Base-by-base conservation (phyloP, 2,329 filamentous ascomycete genomes). In the Trichoderma arundinaceum region DNA sequence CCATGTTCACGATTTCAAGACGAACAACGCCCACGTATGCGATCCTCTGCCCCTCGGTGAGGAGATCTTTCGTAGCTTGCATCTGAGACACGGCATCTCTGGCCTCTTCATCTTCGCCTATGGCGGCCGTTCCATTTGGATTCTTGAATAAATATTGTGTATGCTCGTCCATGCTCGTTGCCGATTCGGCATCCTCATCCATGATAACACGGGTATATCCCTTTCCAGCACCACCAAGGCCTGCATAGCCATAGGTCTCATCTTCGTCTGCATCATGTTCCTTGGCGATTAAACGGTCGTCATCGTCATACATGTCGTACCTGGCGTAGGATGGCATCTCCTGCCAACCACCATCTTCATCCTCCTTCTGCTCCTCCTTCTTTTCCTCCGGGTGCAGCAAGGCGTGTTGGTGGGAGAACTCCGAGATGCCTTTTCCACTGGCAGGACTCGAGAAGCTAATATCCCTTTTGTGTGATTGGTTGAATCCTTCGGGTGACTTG, bases 101-200 rank as follows among this genome's bases (percentile, higher is more conserved):
- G 66, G 91, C 88, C 63, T 95, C 92, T 28, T 96, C 94, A 28
- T 70, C 69, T 17, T 94, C 91, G 43, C 88, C 89, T 22, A 82
- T 82, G 66, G 84, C 86, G 72, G 80, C 84, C 2, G 84, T 90
- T 51, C 81, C 84, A 62, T 83, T 83, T 13, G 83, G 78, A 67
- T 92, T 89, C 70, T 92, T 94, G 82, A 99, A 99, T 3, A 99
- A 84, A 76, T 99, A 99, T 64, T 93, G 89, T 0, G 95, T 99
- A 73, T 98, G 94, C 66, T 99, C 95, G 75, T 99, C 95, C 88
- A 99, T 88, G 79, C 94, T 98, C 3, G 93, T 99, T 56, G 91
- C 91, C 33, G 94, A 97, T 75, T 96, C 88, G 13, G 90, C 94
- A 77, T 99, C 95, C 69, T 99, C 95, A 72, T 99, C 95, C 72